phyloP scores from a whole-genome alignment of 2,329 filamentous ascomycete species.

The Didymella keratinophila region DNA sequence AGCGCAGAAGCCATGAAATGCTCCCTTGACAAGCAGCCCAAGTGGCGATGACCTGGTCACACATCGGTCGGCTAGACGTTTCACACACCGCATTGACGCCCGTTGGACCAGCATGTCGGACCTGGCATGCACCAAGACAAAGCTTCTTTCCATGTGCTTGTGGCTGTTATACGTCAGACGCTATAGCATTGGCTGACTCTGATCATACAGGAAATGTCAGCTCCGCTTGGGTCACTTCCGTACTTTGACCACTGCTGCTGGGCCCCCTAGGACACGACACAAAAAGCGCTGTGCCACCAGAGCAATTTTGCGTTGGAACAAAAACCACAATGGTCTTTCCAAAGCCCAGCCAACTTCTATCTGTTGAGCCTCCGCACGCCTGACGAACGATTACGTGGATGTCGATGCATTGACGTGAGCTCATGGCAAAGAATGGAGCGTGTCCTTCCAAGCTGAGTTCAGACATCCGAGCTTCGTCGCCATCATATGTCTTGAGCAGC shows the following conservation, averaged over 20 bases:
- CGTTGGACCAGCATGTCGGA: slow-evolving; percentile 30
- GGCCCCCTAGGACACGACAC: background rate
- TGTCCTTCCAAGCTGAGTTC: slow-evolving; percentile 24
- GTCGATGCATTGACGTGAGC: slow-evolving; percentile 28
- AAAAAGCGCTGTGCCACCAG: slow-evolving; percentile 12
- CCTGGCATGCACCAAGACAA: slow-evolving; percentile 28
- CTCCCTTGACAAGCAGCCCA: slow-evolving; percentile 22
- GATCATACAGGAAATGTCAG: slow-evolving; percentile 18
- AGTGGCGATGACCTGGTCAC: slow-evolving; percentile 21
- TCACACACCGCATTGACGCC: slow-evolving; percentile 25
- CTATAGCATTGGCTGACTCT: slow-evolving; percentile 25
- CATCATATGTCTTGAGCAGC: slow-evolving; percentile 30
- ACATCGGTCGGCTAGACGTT: slow-evolving; percentile 26
- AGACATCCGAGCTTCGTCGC: slow-evolving; percentile 26
- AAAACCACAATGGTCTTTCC: slow-evolving; percentile 5
- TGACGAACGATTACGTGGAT: slow-evolving; percentile 10
- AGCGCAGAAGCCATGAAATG: slow-evolving; percentile 22
- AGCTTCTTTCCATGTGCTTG: slow-evolving; percentile 30
- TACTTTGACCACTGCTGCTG: slow-evolving; percentile 5
- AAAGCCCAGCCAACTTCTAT: background rate
- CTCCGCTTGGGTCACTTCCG: slow-evolving; percentile 20
- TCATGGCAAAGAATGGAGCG: slow-evolving; percentile 26
- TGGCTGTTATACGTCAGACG: slow-evolving; percentile 21
- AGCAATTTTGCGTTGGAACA: background rate
- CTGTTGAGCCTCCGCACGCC: background rate